A percentile compares a stretch with the other conserved stretches of the same genome.
phyloP scores from a whole-genome alignment of 306 rosid species.

The Malus asiatica region DNA sequence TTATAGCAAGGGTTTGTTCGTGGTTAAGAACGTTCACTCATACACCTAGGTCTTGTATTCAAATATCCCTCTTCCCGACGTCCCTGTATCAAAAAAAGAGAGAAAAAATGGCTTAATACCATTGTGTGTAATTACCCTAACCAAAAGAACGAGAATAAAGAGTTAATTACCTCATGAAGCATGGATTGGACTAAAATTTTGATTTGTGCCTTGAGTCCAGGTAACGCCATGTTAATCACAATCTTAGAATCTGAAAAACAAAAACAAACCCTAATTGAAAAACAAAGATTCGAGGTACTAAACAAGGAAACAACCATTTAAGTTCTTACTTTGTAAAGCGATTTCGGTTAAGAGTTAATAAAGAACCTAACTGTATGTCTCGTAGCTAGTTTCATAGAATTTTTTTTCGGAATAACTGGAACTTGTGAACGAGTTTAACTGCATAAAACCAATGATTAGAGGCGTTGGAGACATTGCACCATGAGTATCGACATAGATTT shows the following conservation, averaged over 20 bases:
- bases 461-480: too few species aligned
- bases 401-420: neutral
- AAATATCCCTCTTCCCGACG: too few species aligned
- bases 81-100: too few species aligned
- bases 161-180: slow-evolving; percentile 2
- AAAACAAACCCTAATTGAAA: neutral
- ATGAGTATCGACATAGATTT: too few species aligned
- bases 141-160: neutral
- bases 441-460: too few species aligned
- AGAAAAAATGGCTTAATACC: too few species aligned
- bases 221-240: neutral
- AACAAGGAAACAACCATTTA: neutral
- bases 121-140: too few species aligned
- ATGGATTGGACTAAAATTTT: slow-evolving; percentile 7
- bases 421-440: neutral
- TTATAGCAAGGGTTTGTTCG: too few species aligned
- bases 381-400: neutral
- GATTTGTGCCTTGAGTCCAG: slow-evolving; percentile 1
- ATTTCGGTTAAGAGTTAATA: neutral
- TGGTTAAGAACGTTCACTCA: too few species aligned
- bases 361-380: neutral
- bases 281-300: neutral
- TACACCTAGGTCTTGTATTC: too few species aligned
- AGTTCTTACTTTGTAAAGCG: too few species aligned
- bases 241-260: neutral